Evolutionary conservation across 1,139 yeast genomes (phyloP).

Genomic region (Meyerozyma sp.): DNA sequence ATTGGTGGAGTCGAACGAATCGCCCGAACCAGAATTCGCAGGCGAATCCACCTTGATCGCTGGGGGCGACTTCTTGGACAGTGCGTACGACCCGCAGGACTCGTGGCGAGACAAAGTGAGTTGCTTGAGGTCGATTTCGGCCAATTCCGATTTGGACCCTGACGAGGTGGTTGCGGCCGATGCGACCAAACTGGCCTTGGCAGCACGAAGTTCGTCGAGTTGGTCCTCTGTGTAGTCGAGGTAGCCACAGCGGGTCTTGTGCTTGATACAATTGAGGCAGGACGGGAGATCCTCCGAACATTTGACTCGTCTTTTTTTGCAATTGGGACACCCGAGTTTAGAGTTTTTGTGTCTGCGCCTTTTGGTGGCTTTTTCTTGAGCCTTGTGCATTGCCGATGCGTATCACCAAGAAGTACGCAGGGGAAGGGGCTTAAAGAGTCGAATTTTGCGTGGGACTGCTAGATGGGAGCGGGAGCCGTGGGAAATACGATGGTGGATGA

Average conservation of each 20-base stretch:
- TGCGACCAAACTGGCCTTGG: constrained; percentile 9
- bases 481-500: no score
- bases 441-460: no score
- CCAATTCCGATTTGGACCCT: background rate
- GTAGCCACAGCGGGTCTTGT: constrained; percentile 37
- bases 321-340: constrained; percentile 40
- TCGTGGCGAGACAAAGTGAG: background rate
- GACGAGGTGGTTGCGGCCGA: background rate
- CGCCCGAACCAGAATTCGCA: background rate
- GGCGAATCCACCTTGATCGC: background rate
- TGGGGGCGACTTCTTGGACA: background rate
- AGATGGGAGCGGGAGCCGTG: no score
- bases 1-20: background rate
- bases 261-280: constrained; percentile 38
- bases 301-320: constrained; percentile 40
- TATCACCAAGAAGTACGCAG: background rate
- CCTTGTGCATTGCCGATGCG: background rate
- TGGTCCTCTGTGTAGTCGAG: constrained; percentile 31
- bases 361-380: constrained; percentile 10
- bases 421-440: background rate
- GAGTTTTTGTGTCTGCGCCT: constrained; percentile 11
- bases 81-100: background rate
- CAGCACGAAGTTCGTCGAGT: constrained; percentile 22
- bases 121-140: background rate
- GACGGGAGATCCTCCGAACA: constrained; percentile 40